A percentile compares a stretch with the other conserved stretches of the same genome.
phyloP scores from a whole-genome alignment of 257 asterid species.

The Solanum stenotomum region DNA sequence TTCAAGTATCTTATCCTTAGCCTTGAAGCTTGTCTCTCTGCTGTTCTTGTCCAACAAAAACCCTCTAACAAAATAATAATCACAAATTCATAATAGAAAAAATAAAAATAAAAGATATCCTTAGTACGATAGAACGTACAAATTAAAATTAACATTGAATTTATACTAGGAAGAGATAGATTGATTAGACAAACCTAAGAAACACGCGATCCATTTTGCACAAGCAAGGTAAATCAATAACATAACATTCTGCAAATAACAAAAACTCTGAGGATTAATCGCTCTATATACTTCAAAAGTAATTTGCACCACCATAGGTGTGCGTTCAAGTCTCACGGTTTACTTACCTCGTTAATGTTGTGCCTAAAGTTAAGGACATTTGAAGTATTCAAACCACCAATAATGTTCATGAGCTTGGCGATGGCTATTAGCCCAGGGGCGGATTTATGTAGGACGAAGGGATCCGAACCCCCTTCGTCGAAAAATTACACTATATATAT shows the following conservation, averaged over 20 bases:
- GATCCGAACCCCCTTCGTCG: too few species aligned
- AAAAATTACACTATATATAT: too few species aligned
- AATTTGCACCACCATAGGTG: background rate
- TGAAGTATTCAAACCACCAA: conserved; percentile 27
- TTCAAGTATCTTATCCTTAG: conserved; percentile 53
- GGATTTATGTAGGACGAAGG: too few species aligned
- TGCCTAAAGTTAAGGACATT: conserved; percentile 35
- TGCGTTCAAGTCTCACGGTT: background rate
- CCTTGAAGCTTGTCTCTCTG: conserved; percentile 80
- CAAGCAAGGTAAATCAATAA: conserved; percentile 61
- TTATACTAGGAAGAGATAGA: background rate
- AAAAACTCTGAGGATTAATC: background rate
- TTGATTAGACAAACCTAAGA: conserved; percentile 42
- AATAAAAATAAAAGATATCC: background rate
- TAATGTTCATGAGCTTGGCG: conserved; percentile 30
- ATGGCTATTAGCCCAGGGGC: too few species aligned
- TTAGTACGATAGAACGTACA: background rate
- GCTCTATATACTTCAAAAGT: background rate
- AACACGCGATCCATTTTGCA: conserved; percentile 63
- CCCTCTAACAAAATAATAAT: conserved; percentile 43
- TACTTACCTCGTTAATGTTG: conserved; percentile 41
- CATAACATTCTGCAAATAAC: conserved; percentile 52
- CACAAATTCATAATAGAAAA: background rate
- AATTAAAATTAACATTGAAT: background rate
- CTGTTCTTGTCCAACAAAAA: conserved; percentile 92